These are phyloP conservation scores for Populus deltoides DNA, from an alignment of 345 rosid species.

Conservation along the genomic window DNA sequence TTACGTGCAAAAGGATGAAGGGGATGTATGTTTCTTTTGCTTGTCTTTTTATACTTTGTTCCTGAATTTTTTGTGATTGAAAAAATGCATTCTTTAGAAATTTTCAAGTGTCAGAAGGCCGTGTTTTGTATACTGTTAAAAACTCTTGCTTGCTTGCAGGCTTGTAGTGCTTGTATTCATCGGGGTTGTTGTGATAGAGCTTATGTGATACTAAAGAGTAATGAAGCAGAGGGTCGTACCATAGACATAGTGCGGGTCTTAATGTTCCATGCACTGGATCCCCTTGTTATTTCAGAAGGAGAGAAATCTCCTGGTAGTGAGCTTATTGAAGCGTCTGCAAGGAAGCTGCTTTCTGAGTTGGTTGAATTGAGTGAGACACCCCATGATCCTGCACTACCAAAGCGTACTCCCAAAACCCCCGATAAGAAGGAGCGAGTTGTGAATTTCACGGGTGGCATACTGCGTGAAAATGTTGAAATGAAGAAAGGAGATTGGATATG, in stretches of 20 bases:
- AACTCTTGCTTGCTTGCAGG: conserved; percentile 39
- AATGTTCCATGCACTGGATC: conserved; percentile 67
- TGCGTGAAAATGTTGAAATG: conserved; percentile 47
- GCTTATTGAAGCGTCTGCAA: conserved; percentile 51
- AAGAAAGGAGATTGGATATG: conserved; percentile 80
- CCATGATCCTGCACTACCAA: conserved; percentile 49
- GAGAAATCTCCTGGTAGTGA: conserved; percentile 52
- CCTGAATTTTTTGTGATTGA: not conserved
- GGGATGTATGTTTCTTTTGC: conserved; percentile 52
- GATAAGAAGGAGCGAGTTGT: conserved; percentile 24
- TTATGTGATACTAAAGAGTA: conserved; percentile 59
- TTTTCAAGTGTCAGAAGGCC: not conserved
- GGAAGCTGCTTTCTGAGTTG: conserved; percentile 72
- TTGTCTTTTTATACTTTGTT: not conserved
- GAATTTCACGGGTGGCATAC: conserved; percentile 9
- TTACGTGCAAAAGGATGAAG: conserved; percentile 62
- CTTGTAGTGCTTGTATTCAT: conserved; percentile 74
- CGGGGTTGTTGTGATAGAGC: conserved; percentile 92
- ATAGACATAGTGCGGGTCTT: conserved; percentile 77
- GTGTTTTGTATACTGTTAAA: conserved; percentile 7
- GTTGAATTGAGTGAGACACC: conserved; percentile 62
- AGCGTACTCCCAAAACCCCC: conserved; percentile 37
- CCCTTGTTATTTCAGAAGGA: conserved; percentile 52
- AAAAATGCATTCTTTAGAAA: not conserved
- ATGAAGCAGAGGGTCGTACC: conserved; percentile 74